These are phyloP conservation scores for Volvox africanus DNA, from an alignment of 139 green algal species.

Conservation along the genomic window DNA sequence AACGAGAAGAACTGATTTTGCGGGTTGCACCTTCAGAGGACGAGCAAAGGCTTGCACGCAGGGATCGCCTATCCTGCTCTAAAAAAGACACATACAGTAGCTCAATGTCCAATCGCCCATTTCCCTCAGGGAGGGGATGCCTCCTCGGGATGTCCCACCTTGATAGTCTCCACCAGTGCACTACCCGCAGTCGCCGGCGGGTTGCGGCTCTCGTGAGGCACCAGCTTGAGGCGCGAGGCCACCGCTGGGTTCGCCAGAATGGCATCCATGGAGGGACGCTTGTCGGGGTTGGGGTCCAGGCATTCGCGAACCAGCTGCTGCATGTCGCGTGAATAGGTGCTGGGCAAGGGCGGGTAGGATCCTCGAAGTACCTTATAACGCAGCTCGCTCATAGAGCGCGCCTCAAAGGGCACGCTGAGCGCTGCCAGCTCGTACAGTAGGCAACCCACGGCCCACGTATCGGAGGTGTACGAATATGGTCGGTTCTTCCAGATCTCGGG, in stretches of 20 bases:
- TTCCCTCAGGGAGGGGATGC: no score
- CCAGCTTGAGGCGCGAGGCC: slow-evolving; percentile 49
- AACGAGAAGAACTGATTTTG: no score
- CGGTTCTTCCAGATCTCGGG: slow-evolving; percentile 87
- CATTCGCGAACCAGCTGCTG: slow-evolving; percentile 61
- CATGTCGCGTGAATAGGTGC: slow-evolving; percentile 56
- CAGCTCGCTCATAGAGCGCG: slow-evolving; percentile 78
- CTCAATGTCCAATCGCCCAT: no score
- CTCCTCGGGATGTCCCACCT: slow-evolving; percentile 46
- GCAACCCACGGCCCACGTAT: slow-evolving; percentile 88
- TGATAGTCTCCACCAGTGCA: slow-evolving; percentile 66
- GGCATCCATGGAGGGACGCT: slow-evolving; percentile 55
- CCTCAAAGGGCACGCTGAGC: slow-evolving; percentile 83
- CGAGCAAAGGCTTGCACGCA: no score
- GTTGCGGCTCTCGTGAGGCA: slow-evolving; percentile 29
- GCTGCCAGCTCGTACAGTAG: slow-evolving; percentile 87
- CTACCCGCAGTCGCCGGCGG: slow-evolving; percentile 51
- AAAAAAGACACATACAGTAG: no score
- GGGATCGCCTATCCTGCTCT: no score
- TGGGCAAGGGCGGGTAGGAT: slow-evolving; percentile 56
- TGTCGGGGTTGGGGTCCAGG: slow-evolving; percentile 61
- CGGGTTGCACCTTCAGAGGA: no score
- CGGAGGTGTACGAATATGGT: slow-evolving; percentile 80
- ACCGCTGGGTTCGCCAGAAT: slow-evolving; percentile 55
- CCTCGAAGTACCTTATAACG: slow-evolving; percentile 64